Conservation (phyloP, 2,329 filamentous ascomycete species). For the Fusarium graminum region DNA sequence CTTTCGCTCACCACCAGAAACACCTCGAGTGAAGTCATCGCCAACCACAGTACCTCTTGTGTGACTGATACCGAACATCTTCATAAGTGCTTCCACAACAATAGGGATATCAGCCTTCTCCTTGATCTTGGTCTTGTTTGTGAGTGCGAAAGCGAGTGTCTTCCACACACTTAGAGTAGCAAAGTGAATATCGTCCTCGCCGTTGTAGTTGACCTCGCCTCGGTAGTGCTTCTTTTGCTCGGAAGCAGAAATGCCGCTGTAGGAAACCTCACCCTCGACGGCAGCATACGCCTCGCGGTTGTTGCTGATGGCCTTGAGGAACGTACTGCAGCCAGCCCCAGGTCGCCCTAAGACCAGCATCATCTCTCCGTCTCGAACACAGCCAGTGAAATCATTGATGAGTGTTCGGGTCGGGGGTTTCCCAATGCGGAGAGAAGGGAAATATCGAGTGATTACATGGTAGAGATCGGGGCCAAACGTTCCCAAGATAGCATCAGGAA, state of each 20-base stretch:
- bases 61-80: slow-evolving; percentile 83
- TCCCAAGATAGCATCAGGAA: slow-evolving; percentile 79
- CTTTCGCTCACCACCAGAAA: slow-evolving; percentile 85
- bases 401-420: slow-evolving; percentile 48
- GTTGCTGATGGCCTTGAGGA: slow-evolving; percentile 81
- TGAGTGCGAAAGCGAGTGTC: slow-evolving; percentile 79
- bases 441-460: slow-evolving; percentile 63
- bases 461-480: slow-evolving; percentile 87
- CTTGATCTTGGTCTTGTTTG: slow-evolving; percentile 79
- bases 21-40: slow-evolving; percentile 77
- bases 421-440: slow-evolving; percentile 51
- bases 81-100: slow-evolving; percentile 77
- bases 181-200: slow-evolving; percentile 82
- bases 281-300: slow-evolving; percentile 73
- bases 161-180: slow-evolving; percentile 81
- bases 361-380: slow-evolving; percentile 55
- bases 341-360: slow-evolving; percentile 72
- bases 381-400: slow-evolving; percentile 53
- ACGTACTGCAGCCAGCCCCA: slow-evolving; percentile 81
- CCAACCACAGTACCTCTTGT: slow-evolving; percentile 81
- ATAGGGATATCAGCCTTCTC: slow-evolving; percentile 73
- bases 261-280: slow-evolving; percentile 77
- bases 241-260: slow-evolving; percentile 77
- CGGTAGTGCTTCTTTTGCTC: slow-evolving; percentile 77
- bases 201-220: slow-evolving; percentile 83